phyloP scores from a whole-genome alignment of 169 alveolate species.

The Cryptosporidium baileyi region DNA sequence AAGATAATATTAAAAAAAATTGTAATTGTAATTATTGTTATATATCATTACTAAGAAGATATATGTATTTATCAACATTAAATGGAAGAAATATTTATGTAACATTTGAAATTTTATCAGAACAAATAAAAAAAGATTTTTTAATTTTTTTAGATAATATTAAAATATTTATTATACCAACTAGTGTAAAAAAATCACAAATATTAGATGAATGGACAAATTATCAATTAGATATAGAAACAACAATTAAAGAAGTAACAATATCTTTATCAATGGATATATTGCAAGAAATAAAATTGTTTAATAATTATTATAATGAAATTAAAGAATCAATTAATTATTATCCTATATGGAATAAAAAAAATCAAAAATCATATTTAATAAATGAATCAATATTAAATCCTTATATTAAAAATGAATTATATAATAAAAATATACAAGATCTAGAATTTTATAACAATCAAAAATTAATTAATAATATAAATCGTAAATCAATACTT shows the following conservation, averaged over 20 bases:
- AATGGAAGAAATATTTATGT: slow-evolving; percentile 49
- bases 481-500: slow-evolving; percentile 1
- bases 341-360: neutral
- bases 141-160: neutral
- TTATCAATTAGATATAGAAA: slow-evolving; percentile 11
- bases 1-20: neutral
- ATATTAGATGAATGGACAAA: slow-evolving; percentile 7
- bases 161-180: neutral
- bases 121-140: slow-evolving; percentile 19
- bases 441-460: neutral
- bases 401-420: neutral
- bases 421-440: neutral
- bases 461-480: neutral
- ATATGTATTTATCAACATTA: slow-evolving; percentile 3
- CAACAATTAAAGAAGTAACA: neutral
- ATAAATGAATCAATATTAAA: slow-evolving; percentile 14
- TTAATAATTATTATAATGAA: neutral
- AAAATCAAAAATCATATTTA: neutral
- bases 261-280: slow-evolving; percentile 61
- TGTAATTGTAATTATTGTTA: slow-evolving; percentile 27
- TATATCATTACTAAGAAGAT: slow-evolving; percentile 20
- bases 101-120: slow-evolving; percentile 3
- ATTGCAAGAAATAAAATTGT: slow-evolving; percentile 9
- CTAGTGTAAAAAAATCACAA: neutral
- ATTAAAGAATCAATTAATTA: neutral